Conservation (phyloP, 2,329 filamentous ascomycete genomes). For the Aspergillus carbonarius region DNA sequence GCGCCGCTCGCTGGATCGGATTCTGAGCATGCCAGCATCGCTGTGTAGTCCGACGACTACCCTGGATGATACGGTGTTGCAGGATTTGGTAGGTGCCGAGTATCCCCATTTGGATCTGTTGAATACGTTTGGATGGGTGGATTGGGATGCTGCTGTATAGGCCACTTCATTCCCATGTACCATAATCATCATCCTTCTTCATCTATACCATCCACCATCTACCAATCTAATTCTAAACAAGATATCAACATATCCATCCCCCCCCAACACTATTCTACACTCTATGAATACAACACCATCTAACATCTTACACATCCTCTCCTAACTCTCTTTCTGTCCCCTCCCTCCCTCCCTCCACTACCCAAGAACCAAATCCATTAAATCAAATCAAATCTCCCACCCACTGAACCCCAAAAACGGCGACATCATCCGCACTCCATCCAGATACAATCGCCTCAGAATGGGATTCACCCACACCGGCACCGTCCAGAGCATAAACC, state of each 20-base stretch:
- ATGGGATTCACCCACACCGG: slow-evolving; percentile 24
- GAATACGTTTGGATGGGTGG: slow-evolving; percentile 4
- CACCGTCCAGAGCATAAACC: slow-evolving; percentile 16
- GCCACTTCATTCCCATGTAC: too few species aligned
- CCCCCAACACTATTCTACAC: not conserved
- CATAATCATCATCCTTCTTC: not conserved
- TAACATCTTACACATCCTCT: too few species aligned
- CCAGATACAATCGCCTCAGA: slow-evolving; percentile 11
- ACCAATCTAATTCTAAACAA: not conserved
- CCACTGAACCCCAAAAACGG: slow-evolving; percentile 15
- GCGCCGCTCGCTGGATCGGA: slow-evolving; percentile 1
- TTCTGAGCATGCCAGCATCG: slow-evolving; percentile 1
- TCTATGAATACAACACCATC: too few species aligned
- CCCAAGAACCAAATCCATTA: not conserved
- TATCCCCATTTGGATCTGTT: slow-evolving; percentile 3
- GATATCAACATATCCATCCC: not conserved
- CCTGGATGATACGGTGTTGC: not conserved
- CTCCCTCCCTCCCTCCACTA: not conserved
- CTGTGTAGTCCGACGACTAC: not conserved
- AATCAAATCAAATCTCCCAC: not conserved
- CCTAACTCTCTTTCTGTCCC: too few species aligned
- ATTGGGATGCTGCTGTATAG: slow-evolving; percentile 6
- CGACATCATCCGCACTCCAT: slow-evolving; percentile 16
- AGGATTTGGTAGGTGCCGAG: not conserved
- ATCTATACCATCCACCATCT: not conserved